phyloP scores from a whole-genome alignment of 1,284 basidiomycete genomes.

The Cryptococcus hybrid region DNA sequence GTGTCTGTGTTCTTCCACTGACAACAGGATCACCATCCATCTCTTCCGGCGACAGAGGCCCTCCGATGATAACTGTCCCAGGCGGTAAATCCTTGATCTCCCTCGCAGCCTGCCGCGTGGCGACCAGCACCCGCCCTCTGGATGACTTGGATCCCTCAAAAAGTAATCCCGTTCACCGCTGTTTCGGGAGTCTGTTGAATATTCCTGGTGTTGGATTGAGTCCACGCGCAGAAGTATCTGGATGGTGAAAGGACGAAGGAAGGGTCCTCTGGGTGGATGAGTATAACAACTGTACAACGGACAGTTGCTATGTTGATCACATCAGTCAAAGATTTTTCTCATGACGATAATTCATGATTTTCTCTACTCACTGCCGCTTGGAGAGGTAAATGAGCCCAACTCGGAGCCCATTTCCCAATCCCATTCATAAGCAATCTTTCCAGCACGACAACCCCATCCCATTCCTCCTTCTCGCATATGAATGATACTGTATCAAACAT shows the following conservation, averaged over 20 bases:
- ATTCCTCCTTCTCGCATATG: constrained; percentile 29
- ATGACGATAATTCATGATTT: too few relatives aligned
- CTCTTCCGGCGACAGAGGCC: constrained; percentile 1
- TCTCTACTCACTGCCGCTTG: constrained; percentile 13
- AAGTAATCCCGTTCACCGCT: constrained; percentile 24
- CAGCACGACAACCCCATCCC: constrained; percentile 27
- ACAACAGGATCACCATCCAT: neutral
- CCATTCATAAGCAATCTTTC: constrained; percentile 20
- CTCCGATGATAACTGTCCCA: constrained; percentile 29
- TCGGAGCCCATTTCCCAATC: constrained; percentile 15
- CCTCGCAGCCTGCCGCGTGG: constrained; percentile 26
- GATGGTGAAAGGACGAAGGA: constrained; percentile 9
- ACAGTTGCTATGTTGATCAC: constrained; percentile 11
- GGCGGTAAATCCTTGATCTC: constrained; percentile 31
- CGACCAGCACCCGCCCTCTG: constrained; percentile 25
- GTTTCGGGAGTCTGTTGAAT: constrained; percentile 28
- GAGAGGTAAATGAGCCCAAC: constrained; percentile 13
- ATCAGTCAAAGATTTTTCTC: neutral
- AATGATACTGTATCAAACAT: constrained; percentile 29
- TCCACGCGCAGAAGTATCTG: constrained; percentile 14
- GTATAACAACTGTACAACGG: constrained; percentile 15
- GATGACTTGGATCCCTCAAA: constrained; percentile 22
- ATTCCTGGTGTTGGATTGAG: constrained; percentile 30
- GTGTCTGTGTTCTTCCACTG: neutral
- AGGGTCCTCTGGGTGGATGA: constrained; percentile 9